phyloP scores from a whole-genome alignment of 2,329 filamentous ascomycete genomes.

The Teratosphaeria epicoccoides region DNA sequence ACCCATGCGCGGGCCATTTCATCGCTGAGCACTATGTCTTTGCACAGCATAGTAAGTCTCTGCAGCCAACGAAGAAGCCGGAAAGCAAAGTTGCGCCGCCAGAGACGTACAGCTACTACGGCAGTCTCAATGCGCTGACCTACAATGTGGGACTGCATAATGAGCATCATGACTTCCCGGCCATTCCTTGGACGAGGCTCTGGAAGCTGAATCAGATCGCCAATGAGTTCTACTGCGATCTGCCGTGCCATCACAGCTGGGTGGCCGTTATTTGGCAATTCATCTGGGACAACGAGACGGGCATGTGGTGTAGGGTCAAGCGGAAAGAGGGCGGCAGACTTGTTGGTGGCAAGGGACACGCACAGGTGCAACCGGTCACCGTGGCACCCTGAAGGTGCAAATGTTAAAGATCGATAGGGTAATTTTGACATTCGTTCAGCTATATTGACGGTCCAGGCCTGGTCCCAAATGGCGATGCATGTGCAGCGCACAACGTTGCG shows the following conservation, averaged over 20 bases:
- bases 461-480: too few species aligned
- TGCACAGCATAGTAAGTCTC: constrained; percentile 40
- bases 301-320: constrained; percentile 88
- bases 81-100: constrained; percentile 21
- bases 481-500: too few species aligned
- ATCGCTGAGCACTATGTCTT: constrained; percentile 79
- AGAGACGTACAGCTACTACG: constrained; percentile 97
- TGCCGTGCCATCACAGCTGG: constrained; percentile 87
- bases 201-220: constrained; percentile 69
- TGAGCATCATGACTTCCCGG: constrained; percentile 97
- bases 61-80: background rate
- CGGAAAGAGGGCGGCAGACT: constrained; percentile 63
- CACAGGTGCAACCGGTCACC: constrained; percentile 4
- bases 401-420: background rate
- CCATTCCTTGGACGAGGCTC: constrained; percentile 85
- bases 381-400: background rate
- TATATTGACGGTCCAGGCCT: too few species aligned
- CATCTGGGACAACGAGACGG: constrained; percentile 79
- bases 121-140: constrained; percentile 77
- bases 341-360: constrained; percentile 30
- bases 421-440: background rate
- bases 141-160: constrained; percentile 98
- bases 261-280: constrained; percentile 90
- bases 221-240: constrained; percentile 78
- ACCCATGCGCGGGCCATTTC: constrained; percentile 93